Percentiles rank a stretch among this genome's conserved stretches.
Evolutionary conservation across 768 basidiomycete species (phyloP).

Genomic region (Leccinum longicurvipes): DNA sequence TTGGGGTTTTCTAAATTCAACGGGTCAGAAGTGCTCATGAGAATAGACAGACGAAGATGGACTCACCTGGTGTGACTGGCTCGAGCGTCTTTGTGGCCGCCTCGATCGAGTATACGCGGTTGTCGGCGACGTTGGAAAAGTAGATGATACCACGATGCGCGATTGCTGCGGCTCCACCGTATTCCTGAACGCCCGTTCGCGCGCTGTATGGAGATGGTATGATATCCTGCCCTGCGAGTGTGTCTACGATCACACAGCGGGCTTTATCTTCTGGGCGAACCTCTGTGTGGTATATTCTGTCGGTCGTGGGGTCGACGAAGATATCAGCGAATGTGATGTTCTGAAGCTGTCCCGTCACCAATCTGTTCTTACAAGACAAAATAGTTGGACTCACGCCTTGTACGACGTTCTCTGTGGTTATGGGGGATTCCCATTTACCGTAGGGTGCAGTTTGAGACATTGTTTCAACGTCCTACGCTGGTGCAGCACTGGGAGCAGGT

Average conservation of each 20-base stretch:
- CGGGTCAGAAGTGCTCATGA: neutral
- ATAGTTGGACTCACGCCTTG: constrained; percentile 36
- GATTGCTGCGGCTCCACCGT: constrained; percentile 65
- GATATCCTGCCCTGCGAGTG: constrained; percentile 44
- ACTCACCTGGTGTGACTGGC: constrained; percentile 58
- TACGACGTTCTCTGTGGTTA: constrained; percentile 51
- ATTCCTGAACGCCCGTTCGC: constrained; percentile 62
- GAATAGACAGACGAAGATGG: constrained; percentile 1
- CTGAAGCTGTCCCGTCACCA: constrained; percentile 14
- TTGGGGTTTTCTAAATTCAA: constrained; percentile 15
- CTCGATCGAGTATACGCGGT: constrained; percentile 47
- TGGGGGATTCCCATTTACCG: constrained; percentile 60
- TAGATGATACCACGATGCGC: constrained; percentile 49
- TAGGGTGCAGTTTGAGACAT: constrained; percentile 43
- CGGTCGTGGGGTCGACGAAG: constrained; percentile 49
- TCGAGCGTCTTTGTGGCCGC: constrained; percentile 30
- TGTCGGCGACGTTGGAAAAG: constrained; percentile 57
- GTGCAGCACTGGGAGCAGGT: neutral
- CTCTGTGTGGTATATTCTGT: constrained; percentile 55
- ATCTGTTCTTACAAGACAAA: neutral
- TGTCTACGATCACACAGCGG: constrained; percentile 56
- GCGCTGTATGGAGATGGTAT: constrained; percentile 54
- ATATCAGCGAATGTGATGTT: constrained; percentile 38
- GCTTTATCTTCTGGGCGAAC: constrained; percentile 53
- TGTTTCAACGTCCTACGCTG: neutral